phyloP scores from a whole-genome alignment of 306 rosid species.

The Oemleria cerasiformis region DNA sequence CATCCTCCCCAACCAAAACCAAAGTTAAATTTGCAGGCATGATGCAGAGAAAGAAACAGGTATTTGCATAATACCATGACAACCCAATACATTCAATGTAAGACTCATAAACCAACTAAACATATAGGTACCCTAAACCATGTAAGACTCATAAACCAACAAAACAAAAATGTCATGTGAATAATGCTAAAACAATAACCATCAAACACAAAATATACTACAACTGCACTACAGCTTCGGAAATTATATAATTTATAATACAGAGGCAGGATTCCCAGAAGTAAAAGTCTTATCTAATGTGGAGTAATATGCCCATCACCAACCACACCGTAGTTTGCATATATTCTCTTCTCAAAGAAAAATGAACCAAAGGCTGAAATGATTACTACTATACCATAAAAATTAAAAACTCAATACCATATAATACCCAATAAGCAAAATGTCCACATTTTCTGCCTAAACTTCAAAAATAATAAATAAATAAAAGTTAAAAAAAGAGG shows the following conservation, averaged over 20 bases:
- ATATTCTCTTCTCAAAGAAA: no score
- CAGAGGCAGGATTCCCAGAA: not conserved
- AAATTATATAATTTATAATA: not conserved
- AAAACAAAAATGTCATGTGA: slow-evolving; percentile 1
- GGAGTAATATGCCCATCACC: not conserved
- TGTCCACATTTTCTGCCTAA: not conserved
- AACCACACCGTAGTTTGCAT: no score
- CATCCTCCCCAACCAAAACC: not conserved
- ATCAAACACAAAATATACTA: not conserved
- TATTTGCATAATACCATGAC: not conserved
- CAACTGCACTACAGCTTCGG: not conserved
- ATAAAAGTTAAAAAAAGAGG: not conserved
- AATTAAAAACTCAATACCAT: not conserved
- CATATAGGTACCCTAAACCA: not conserved
- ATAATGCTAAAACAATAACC: not conserved
- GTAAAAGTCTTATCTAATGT: not conserved
- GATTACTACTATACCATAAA: not conserved
- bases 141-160: not conserved
- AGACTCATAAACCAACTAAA: not conserved
- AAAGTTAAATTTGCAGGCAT: not conserved
- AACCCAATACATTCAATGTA: not conserved
- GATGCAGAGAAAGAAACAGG: not conserved
- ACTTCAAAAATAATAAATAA: slow-evolving; percentile 10
- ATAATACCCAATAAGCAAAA: not conserved
- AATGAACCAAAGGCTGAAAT: no score